These are phyloP conservation scores for Tolypocladium sp. DNA, from an alignment of 2,329 filamentous ascomycete species.

Conservation along the genomic window DNA sequence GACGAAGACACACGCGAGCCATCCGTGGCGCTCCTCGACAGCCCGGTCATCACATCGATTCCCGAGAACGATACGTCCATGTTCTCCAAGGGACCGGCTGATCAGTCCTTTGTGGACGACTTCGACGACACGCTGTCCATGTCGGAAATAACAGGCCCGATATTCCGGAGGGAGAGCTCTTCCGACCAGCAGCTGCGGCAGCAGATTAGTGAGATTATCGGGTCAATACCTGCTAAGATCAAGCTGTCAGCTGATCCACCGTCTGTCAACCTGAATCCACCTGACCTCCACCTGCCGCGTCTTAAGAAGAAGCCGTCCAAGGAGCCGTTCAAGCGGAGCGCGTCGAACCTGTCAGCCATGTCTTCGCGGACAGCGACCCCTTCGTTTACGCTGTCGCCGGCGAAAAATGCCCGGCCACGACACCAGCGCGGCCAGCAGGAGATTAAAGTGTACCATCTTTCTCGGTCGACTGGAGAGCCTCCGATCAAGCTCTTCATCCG, in stretches of 20 bases:
- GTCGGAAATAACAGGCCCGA: conserved; percentile 16
- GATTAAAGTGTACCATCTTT: conserved; percentile 88
- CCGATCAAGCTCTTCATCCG: conserved; percentile 94
- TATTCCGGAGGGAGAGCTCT: conserved; percentile 22
- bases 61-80: conserved; percentile 28
- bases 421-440: conserved; percentile 52
- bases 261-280: conserved; percentile 46
- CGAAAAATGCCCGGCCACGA: conserved; percentile 39
- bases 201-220: conserved; percentile 71
- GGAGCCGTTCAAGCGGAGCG: conserved; percentile 35
- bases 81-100: conserved; percentile 29
- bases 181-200: conserved; percentile 64
- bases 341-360: conserved; percentile 41
- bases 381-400: conserved; percentile 62
- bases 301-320: conserved; percentile 32
- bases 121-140: conserved; percentile 31
- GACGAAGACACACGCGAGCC: conserved; percentile 9
- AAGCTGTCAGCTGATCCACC: conserved; percentile 52
- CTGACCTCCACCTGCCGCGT: conserved; percentile 43
- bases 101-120: conserved; percentile 36
- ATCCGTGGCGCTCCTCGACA: conserved; percentile 34
- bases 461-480: conserved; percentile 70
- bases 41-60: conserved; percentile 33
- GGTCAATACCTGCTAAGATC: conserved; percentile 71
- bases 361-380: conserved; percentile 53